Evolutionary conservation across 176 grass and related monocot species (phyloP).

Genomic region (Oryza nivara): DNA sequence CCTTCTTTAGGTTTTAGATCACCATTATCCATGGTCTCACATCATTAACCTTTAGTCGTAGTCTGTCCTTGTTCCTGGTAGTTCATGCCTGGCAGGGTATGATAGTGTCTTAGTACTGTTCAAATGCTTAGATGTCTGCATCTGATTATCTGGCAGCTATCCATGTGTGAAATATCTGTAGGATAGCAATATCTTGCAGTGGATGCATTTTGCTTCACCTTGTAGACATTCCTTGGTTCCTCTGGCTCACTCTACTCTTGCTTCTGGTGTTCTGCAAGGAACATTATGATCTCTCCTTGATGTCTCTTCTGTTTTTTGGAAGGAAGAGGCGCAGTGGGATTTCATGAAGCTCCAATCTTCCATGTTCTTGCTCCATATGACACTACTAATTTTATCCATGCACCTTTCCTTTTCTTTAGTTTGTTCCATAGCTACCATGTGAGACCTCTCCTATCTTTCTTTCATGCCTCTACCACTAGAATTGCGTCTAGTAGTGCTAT

Average conservation of each 20-base stretch:
- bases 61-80: constrained; percentile 42
- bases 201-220: constrained; percentile 31
- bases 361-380: background rate
- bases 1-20: constrained; percentile 35
- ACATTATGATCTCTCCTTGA: constrained; percentile 31
- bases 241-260: constrained; percentile 39
- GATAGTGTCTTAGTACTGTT: constrained; percentile 32
- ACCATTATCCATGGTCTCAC: constrained; percentile 27
- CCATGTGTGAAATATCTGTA: constrained; percentile 35
- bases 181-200: constrained; percentile 45
- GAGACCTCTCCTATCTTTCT: constrained; percentile 14
- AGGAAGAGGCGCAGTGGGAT: constrained; percentile 57
- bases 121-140: constrained; percentile 20
- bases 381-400: constrained; percentile 30
- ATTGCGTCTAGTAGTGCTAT: constrained; percentile 18
- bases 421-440: constrained; percentile 40
- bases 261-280: constrained; percentile 49
- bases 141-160: constrained; percentile 19
- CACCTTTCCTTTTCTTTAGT: background rate
- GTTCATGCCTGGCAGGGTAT: constrained; percentile 37
- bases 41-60: constrained; percentile 27
- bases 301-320: constrained; percentile 83
- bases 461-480: constrained; percentile 11
- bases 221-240: constrained; percentile 10
- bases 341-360: constrained; percentile 32